A percentile compares a stretch with the other conserved stretches of the same genome.
Conservation (phyloP, 2,329 filamentous ascomycete genomes). For the Pyrenophora seminiperda region DNA sequence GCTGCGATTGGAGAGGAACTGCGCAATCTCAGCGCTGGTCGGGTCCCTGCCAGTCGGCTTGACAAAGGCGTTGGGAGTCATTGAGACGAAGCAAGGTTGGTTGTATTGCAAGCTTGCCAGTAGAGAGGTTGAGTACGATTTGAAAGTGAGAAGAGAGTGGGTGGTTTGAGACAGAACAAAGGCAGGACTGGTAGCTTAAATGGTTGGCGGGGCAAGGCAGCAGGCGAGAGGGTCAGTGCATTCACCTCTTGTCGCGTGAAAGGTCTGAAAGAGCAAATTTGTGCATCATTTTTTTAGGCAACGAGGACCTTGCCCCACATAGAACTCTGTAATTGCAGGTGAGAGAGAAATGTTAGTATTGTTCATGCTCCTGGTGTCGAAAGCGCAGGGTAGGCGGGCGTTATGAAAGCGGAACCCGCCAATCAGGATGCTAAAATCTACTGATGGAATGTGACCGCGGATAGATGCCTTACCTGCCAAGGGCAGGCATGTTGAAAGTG, state of each 20-base stretch:
- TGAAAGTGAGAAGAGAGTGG: not conserved
- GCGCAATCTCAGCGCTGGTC: constrained; percentile 19
- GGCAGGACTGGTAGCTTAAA: not conserved
- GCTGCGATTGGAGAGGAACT: constrained; percentile 21
- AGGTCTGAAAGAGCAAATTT: not conserved
- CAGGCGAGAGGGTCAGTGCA: constrained; percentile 4
- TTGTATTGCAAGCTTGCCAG: not conserved
- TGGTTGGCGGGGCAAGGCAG: constrained; percentile 3
- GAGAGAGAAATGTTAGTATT: not conserved
- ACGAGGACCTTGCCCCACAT: too few species aligned
- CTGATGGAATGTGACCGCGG: not conserved
- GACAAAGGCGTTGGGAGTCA: not conserved
- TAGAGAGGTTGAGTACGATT: not conserved
- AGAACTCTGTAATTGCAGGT: not conserved
- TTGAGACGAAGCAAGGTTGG: not conserved
- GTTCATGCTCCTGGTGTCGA: not conserved
- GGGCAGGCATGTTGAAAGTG: too few species aligned
- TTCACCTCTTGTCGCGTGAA: constrained; percentile 1
- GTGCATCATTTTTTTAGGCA: not conserved
- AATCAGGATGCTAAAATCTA: too few species aligned
- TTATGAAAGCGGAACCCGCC: too few species aligned
- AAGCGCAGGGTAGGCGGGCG: not conserved
- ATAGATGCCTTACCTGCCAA: too few species aligned
- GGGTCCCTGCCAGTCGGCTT: constrained; percentile 13
- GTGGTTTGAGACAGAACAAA: constrained; percentile 4